Conservation (phyloP, 768 basidiomycete genomes). For the Kwoniella shandongensis region DNA sequence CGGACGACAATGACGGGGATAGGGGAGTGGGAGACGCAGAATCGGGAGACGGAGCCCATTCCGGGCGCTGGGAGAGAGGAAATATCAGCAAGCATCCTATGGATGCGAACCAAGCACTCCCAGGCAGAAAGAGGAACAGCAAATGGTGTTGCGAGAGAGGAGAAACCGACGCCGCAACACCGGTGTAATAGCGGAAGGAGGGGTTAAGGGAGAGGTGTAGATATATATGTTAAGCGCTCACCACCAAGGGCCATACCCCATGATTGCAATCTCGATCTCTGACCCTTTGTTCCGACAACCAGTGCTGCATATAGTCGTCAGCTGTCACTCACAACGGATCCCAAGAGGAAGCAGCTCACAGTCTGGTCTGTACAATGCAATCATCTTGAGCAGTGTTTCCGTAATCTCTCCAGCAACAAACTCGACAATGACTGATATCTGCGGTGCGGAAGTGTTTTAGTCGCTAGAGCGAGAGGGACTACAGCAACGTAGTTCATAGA, state of each 20-base stretch:
- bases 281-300: constrained; percentile 86
- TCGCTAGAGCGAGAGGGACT: neutral
- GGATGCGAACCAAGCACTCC: no score
- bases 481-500: neutral
- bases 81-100: constrained; percentile 1
- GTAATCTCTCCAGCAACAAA: constrained; percentile 89
- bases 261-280: constrained; percentile 60
- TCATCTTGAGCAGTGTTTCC: constrained; percentile 84
- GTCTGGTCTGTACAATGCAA: constrained; percentile 62
- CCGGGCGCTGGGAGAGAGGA: constrained; percentile 57
- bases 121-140: no score
- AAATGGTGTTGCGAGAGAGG: no score
- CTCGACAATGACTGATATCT: constrained; percentile 89
- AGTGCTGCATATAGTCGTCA: constrained; percentile 56
- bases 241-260: constrained; percentile 60
- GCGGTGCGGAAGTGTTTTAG: constrained; percentile 2
- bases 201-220: no score
- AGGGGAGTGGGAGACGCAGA: constrained; percentile 82
- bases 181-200: no score
- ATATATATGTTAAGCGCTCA: no score
- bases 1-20: constrained; percentile 93
- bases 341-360: constrained; percentile 29
- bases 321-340: neutral
- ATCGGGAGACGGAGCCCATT: constrained; percentile 67
- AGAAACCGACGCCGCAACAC: no score